These are phyloP conservation scores for Wickerhamiella vanderwaltii DNA, from an alignment of 805 yeast genomes.

Conservation along the genomic window DNA sequence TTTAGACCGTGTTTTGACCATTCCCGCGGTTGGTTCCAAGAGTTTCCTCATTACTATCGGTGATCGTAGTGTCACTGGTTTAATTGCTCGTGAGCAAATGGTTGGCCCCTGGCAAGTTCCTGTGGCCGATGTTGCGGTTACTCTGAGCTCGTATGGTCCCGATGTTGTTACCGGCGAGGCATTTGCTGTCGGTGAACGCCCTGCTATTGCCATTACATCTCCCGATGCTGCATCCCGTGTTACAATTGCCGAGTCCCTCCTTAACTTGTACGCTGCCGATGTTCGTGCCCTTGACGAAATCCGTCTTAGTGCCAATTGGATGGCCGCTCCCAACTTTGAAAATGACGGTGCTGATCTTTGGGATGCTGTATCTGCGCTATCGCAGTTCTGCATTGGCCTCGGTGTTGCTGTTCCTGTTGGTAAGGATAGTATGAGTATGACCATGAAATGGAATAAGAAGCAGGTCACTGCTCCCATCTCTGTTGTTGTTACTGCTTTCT, in stretches of 20 bases:
- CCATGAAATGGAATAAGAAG: slow-evolving; percentile 80
- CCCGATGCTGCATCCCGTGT: slow-evolving; percentile 88
- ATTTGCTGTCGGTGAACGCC: slow-evolving; percentile 94
- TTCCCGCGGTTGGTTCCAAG: slow-evolving; percentile 93
- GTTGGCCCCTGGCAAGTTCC: slow-evolving; percentile 99
- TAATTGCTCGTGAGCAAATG: slow-evolving; percentile 94
- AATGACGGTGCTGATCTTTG: slow-evolving; percentile 94
- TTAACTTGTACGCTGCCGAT: slow-evolving; percentile 85
- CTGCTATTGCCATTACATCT: slow-evolving; percentile 73
- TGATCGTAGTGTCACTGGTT: slow-evolving; percentile 94
- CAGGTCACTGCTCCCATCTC: slow-evolving; percentile 95
- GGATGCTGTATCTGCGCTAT: slow-evolving; percentile 95
- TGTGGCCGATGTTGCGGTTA: slow-evolving; percentile 95
- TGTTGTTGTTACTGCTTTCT: slow-evolving; percentile 80
- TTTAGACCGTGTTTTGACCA: slow-evolving; percentile 63
- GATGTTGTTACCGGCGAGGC: slow-evolving; percentile 87
- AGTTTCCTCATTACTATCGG: slow-evolving; percentile 94
- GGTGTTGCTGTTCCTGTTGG: slow-evolving; percentile 95
- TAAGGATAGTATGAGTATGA: slow-evolving; percentile 98
- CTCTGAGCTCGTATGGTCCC: slow-evolving; percentile 79
- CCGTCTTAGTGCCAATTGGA: slow-evolving; percentile 95
- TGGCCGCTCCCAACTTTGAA: slow-evolving; percentile 89
- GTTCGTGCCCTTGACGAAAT: slow-evolving; percentile 59
- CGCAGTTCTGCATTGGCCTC: slow-evolving; percentile 87
- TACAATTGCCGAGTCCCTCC: slow-evolving; percentile 87